Conservation (phyloP, 148 eudicot genomes). For the Cornus suecica region DNA sequence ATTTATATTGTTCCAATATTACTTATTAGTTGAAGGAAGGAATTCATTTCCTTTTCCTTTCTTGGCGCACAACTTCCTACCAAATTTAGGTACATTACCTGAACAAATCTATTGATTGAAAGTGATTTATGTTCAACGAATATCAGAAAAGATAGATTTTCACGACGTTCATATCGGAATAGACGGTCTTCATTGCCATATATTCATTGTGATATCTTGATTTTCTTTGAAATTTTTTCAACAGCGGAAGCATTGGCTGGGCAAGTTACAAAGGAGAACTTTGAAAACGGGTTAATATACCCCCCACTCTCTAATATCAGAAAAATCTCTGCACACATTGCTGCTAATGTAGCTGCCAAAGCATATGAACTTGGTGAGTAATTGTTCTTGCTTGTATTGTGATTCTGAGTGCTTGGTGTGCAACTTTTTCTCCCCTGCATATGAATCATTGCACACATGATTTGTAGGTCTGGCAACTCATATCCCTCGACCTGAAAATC, state of each 20-base stretch:
- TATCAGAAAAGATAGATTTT: background rate
- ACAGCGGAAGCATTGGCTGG: slow-evolving; percentile 91
- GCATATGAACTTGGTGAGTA: slow-evolving; percentile 80
- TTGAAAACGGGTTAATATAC: slow-evolving; percentile 70
- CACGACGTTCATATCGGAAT: background rate
- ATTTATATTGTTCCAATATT: too few species aligned
- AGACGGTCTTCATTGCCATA: background rate
- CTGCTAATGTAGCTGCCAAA: slow-evolving; percentile 90
- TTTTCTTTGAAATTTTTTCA: background rate
- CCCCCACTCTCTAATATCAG: slow-evolving; percentile 77
- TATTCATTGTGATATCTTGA: background rate
- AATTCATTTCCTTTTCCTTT: too few species aligned
- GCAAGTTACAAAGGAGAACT: slow-evolving; percentile 74
- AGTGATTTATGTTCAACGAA: background rate
- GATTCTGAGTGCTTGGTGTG: background rate
- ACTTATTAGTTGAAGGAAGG: too few species aligned
- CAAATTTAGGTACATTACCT: too few species aligned
- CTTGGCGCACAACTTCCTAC: too few species aligned
- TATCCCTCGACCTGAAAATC: slow-evolving; percentile 68
- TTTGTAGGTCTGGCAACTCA: slow-evolving; percentile 68
- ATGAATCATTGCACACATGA: background rate
- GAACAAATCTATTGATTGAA: too few species aligned
- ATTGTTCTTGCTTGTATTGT: background rate
- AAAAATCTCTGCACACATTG: slow-evolving; percentile 82
- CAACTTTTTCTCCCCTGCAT: too few species aligned